phyloP scores from a whole-genome alignment of 371 early-diverging fungal genomes.

The Dentiscutata heterogama region DNA sequence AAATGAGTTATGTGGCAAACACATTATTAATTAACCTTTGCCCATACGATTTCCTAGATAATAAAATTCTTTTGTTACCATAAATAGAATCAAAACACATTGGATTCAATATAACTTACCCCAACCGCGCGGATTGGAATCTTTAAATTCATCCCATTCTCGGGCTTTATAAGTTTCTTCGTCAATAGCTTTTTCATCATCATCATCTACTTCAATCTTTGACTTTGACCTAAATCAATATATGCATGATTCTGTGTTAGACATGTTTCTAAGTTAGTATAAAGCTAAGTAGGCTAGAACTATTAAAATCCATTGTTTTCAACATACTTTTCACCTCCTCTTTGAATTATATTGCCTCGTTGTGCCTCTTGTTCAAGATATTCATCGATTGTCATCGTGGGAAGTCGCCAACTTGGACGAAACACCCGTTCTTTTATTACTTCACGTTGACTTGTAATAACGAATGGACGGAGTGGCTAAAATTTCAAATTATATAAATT shows the following conservation, averaged over 20 bases:
- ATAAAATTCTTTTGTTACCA: background rate
- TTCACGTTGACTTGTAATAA: constrained; percentile 82
- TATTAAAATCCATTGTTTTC: background rate
- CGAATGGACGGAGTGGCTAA: constrained; percentile 86
- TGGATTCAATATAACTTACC: constrained; percentile 67
- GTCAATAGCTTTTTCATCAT: constrained; percentile 85
- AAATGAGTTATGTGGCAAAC: no score
- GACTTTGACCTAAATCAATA: constrained; percentile 59
- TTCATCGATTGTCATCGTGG: constrained; percentile 97
- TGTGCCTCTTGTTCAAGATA: constrained; percentile 88
- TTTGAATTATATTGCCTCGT: constrained; percentile 88
- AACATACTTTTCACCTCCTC: constrained; percentile 75
- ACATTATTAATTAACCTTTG: constrained; percentile 43
- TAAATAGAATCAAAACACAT: background rate
- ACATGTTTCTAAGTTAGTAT: background rate
- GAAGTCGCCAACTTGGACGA: constrained; percentile 86
- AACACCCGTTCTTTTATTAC: constrained; percentile 86
- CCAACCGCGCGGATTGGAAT: constrained; percentile 91
- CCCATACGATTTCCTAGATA: constrained; percentile 44
- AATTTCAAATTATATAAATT: constrained; percentile 39
- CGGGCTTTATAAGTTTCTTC: constrained; percentile 85
- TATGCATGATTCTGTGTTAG: background rate
- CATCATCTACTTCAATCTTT: constrained; percentile 72
- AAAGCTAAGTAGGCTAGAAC: constrained; percentile 14
- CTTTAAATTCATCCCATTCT: constrained; percentile 94